phyloP scores from a whole-genome alignment of 306 rosid genomes.

The Lathyrus sativus region DNA sequence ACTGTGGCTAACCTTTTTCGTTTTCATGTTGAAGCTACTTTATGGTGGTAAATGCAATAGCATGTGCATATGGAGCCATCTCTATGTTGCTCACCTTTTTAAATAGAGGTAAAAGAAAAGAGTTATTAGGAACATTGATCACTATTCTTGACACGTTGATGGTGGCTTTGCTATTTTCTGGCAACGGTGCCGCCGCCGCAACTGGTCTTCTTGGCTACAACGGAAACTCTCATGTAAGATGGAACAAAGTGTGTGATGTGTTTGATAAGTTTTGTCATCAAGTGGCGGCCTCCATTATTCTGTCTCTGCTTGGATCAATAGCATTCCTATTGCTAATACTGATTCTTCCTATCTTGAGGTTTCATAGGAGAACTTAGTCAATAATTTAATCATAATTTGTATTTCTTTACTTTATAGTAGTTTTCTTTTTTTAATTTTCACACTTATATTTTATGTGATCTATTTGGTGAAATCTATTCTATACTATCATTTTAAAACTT shows the following conservation, averaged over 20 bases:
- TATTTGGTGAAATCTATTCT: too few species aligned
- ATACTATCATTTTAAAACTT: too few species aligned
- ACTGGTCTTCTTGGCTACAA: slow-evolving; percentile 57
- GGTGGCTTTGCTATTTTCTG: slow-evolving; percentile 76
- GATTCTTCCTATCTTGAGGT: slow-evolving; percentile 42
- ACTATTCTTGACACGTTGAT: slow-evolving; percentile 48
- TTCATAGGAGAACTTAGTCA: slow-evolving; percentile 14
- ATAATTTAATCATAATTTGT: background rate
- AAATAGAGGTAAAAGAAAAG: slow-evolving; percentile 41
- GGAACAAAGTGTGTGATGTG: slow-evolving; percentile 72
- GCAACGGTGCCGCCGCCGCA: slow-evolving; percentile 59
- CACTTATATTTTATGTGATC: too few species aligned
- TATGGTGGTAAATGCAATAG: slow-evolving; percentile 61
- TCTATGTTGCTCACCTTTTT: slow-evolving; percentile 41
- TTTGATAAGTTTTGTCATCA: slow-evolving; percentile 64
- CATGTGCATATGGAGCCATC: slow-evolving; percentile 58
- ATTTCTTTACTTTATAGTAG: too few species aligned
- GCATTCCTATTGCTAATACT: slow-evolving; percentile 51
- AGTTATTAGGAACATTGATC: slow-evolving; percentile 25
- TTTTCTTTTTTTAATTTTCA: too few species aligned
- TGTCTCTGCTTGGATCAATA: slow-evolving; percentile 55
- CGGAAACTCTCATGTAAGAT: slow-evolving; percentile 80
- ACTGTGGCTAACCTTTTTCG: background rate
- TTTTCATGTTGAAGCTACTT: slow-evolving; percentile 49
- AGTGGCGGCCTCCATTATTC: slow-evolving; percentile 37